Conservation (phyloP, 495 filamentous ascomycete species). For the Thermochaetoides thermophila region DNA sequence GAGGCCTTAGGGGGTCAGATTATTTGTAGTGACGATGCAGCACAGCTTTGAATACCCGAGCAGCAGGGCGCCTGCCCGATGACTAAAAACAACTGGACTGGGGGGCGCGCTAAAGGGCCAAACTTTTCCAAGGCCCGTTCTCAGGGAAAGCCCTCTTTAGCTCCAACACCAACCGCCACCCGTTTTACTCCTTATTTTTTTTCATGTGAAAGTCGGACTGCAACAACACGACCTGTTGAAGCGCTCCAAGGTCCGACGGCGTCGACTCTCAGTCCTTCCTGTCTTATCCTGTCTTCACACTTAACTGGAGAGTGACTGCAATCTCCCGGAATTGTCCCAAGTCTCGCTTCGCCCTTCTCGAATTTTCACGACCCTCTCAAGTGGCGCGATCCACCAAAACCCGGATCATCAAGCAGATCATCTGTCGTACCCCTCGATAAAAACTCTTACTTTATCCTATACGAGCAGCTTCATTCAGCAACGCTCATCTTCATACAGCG, state of each 20-base stretch:
- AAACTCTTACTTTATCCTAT: background rate
- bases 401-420: background rate
- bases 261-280: background rate
- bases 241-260: background rate
- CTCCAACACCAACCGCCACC: background rate
- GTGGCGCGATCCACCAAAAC: background rate
- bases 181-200: background rate
- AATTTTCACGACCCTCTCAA: background rate
- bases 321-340: conserved; percentile 1
- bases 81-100: background rate
- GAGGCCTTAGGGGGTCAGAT: background rate
- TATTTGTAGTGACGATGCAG: background rate
- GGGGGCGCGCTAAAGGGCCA: conserved; percentile 1
- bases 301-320: conserved; percentile 1
- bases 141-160: conserved; percentile 7
- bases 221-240: background rate
- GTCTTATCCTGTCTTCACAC: background rate
- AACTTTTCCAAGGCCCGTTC: conserved; percentile 3
- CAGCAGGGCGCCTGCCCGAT: background rate
- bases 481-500: too few relatives aligned
- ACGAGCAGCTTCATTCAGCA: background rate
- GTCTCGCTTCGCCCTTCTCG: background rate
- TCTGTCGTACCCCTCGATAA: background rate
- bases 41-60: conserved; percentile 2
- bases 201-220: conserved; percentile 1